Evolutionary conservation across 768 basidiomycete species (phyloP), one percentile per base, ranked within the genome.

Genomic region (Macrolepiota fuliginosa): DNA sequence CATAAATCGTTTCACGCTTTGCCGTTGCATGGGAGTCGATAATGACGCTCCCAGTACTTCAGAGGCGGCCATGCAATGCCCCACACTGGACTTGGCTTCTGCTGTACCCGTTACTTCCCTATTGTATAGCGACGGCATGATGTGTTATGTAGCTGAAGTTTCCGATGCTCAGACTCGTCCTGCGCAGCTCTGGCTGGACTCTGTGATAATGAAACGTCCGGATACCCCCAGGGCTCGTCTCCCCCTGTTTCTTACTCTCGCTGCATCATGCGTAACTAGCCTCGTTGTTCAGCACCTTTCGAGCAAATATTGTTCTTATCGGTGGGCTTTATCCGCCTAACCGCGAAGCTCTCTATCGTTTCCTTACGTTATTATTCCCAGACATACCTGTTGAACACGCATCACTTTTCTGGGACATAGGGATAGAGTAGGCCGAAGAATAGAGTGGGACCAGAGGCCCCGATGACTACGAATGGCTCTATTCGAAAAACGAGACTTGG

Each of bases 301-400:
- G 19, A 45, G 25, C 45, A 39, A 32, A 45, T 60, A 9, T 19
- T 60, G 5, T 60, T 51, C 32, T 35, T 24, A 4, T 45, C 52
- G 24, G 58, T 60, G 24, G 32, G 50, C 29, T 24, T 10, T n/a
- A 29, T 53, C 22, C 27, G 22, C n/a, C 46, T 3, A 9, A 11
- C 4, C 25, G 10, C 6, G 10, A 27, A 13, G 11, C 24, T 50
- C 5, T 15, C 19, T 10, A 19, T 32, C n/a, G 4, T 11, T 53
- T 9, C 15, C 42, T 53, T 7, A 60, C n/a, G 39, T 52, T 32
- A 32, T 47, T 53, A 29, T 25, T n/a, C 37, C 11, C 32, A 60
- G 58, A 24, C 51, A 22, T 60, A 39, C 13, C 24, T 50, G n/a
- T 53, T 53, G n/a, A 32, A n/a, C n/a, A n/a, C n/a, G n/a, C n/a